Base-by-base conservation (phyloP, 2,329 filamentous ascomycete species). In the Penicillium sp. region DNA sequence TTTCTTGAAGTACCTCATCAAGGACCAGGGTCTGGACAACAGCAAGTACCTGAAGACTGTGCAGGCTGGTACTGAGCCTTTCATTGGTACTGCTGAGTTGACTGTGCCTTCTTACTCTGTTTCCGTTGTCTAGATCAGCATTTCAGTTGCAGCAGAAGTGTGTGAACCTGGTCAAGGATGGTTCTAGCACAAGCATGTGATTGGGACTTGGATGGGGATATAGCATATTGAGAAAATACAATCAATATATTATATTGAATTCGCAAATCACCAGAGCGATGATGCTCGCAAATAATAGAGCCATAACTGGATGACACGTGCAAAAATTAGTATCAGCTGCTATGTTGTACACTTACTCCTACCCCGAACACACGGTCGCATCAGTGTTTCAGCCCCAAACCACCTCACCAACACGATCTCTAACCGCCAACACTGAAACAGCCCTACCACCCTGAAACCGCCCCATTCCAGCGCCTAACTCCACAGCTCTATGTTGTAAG, bases 1-100 rank as follows among this genome's bases (percentile, higher is more conserved):
- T 7, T 88, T 88, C 72, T 73, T 85, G 60, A 76, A 73, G 8
- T 86, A 87, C 68, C 73, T 88, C 24, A 75, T 74, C 53, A 68
- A 77, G 5, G 67, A 69, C 49, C 62, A 73, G 56, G 68, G 65
- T 14, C 45, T 74, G 35, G 62, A 64, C 46, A 61, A 61, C 38
- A 78, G 65, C 62, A 80, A 86, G 74, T 83, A 82, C 61, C 65
- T 87, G 56, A 75, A 78, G 59, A 79, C 76, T 56, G 74, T 84
- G 8, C 71, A 74, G 65, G 71, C 72, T 45, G 72, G 72, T 18
- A 71, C 72, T 9, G 72, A 74, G 64, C 70, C 71, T 16, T 74
- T 74, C 58, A 71, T 65, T 18, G 71, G 72, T 4, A 61, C 55
- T 39, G 68, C 71, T 11, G 57, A 60, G 7, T 57, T 74, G 29